Percentiles rank a stretch among this genome's conserved stretches.
Evolutionary conservation across 1,284 basidiomycete genomes (phyloP).

Genomic region (Ustilago xerochloae): DNA sequence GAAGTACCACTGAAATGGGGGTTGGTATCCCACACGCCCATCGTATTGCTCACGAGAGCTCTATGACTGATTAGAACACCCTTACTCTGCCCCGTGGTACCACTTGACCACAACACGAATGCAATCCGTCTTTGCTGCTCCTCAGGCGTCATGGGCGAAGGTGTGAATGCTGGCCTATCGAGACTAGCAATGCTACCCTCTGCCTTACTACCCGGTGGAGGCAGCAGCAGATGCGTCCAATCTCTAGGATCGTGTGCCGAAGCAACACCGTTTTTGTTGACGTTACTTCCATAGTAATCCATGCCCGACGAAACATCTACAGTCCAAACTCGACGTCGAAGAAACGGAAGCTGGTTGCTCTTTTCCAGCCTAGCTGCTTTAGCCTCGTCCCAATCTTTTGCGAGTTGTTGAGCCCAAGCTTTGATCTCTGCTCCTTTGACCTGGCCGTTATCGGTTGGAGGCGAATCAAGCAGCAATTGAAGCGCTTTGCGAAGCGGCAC

Average conservation of each 20-base stretch:
- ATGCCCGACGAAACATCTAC: constrained; percentile 41
- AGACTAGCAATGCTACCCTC: constrained; percentile 42
- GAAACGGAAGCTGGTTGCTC: constrained; percentile 36
- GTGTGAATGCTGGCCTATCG: constrained; percentile 26
- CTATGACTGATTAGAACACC: constrained; percentile 68
- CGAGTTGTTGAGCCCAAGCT: constrained; percentile 46
- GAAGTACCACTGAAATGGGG: constrained; percentile 37
- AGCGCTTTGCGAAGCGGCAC: constrained; percentile 54
- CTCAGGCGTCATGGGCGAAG: constrained; percentile 32
- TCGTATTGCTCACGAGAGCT: constrained; percentile 60
- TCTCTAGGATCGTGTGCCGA: constrained; percentile 50
- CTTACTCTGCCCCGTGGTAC: constrained; percentile 69
- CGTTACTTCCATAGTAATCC: constrained; percentile 53
- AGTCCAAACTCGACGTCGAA: constrained; percentile 43
- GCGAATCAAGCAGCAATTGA: constrained; percentile 44
- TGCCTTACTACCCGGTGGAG: constrained; percentile 45
- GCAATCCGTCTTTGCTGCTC: constrained; percentile 55
- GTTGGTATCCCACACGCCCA: constrained; percentile 59
- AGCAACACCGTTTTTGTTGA: constrained; percentile 36
- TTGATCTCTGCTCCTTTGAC: constrained; percentile 28
- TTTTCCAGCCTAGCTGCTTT: constrained; percentile 33
- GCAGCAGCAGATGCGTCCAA: constrained; percentile 49
- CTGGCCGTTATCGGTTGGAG: constrained; percentile 32
- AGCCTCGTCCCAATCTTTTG: constrained; percentile 44
- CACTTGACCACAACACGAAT: constrained; percentile 67